Percentiles rank a stretch among this genome's conserved stretches.
phyloP scores from a whole-genome alignment of 1,284 basidiomycete genomes.

The Marasmius sp. region DNA sequence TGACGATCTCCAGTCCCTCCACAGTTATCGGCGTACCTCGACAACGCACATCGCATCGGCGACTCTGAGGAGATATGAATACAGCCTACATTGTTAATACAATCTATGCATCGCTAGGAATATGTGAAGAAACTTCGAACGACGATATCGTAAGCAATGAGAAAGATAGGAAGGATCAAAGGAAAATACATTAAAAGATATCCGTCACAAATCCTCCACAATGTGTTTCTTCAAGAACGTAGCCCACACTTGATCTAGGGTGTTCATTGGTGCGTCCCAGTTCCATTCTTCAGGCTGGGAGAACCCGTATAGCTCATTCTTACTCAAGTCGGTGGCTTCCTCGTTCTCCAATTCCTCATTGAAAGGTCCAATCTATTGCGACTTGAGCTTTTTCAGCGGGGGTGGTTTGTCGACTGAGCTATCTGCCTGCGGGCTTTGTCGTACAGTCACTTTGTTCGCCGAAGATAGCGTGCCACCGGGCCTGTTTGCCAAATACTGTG shows the following conservation, averaged over 20 bases:
- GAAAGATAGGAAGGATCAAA: conserved; percentile 13
- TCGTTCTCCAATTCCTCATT: conserved; percentile 54
- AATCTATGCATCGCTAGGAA: conserved; percentile 14
- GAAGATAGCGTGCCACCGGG: conserved; percentile 10
- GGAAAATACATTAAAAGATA: conserved; percentile 23
- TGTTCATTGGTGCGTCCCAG: conserved; percentile 67
- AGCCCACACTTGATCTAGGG: conserved; percentile 70
- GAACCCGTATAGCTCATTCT: conserved; percentile 49
- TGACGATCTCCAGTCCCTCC: no score
- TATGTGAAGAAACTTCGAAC: conserved; percentile 14
- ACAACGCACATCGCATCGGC: background rate
- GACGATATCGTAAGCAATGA: conserved; percentile 18
- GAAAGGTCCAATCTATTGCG: no score
- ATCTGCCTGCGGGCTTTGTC: conserved; percentile 18
- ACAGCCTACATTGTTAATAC: background rate
- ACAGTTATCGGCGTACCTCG: no score
- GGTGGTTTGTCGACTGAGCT: conserved; percentile 49
- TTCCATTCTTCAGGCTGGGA: conserved; percentile 65
- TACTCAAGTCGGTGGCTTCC: conserved; percentile 41
- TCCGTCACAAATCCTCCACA: conserved; percentile 22
- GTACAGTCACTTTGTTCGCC: conserved; percentile 18
- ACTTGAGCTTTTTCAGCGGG: conserved; percentile 68
- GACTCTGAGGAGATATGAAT: conserved; percentile 24
- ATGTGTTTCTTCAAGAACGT: no score
- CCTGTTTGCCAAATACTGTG: conserved; percentile 3